Evolutionary conservation across 495 filamentous ascomycete genomes (phyloP).

Genomic region (Haplographium delicatum): DNA sequence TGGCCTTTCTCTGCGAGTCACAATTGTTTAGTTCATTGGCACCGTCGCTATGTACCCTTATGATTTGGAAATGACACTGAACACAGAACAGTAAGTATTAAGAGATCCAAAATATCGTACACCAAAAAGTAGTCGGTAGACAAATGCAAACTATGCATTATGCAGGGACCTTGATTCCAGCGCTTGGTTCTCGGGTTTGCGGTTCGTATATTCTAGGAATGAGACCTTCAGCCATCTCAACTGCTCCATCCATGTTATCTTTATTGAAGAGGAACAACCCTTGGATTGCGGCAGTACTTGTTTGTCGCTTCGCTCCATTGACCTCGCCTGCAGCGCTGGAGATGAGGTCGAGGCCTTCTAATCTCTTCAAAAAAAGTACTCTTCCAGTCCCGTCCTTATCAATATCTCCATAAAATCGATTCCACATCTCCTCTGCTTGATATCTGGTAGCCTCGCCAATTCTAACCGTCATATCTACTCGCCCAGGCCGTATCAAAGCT

Average conservation of each 20-base stretch:
- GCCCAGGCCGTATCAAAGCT: constrained; percentile 82
- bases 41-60: too few species aligned
- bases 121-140: too few species aligned
- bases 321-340: constrained; percentile 33
- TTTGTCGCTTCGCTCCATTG: constrained; percentile 43
- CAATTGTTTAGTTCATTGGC: too few species aligned
- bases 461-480: constrained; percentile 88
- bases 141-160: too few species aligned
- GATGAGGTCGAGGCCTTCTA: constrained; percentile 46
- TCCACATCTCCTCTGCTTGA: constrained; percentile 86
- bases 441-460: constrained; percentile 82
- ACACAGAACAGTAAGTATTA: too few species aligned
- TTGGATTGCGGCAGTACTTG: constrained; percentile 86
- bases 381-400: constrained; percentile 56
- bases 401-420: constrained; percentile 86
- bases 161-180: too few species aligned
- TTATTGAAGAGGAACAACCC: constrained; percentile 95
- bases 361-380: constrained; percentile 43
- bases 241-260: constrained; percentile 79
- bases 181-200: constrained; percentile 21
- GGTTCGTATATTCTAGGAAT: constrained; percentile 47
- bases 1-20: too few species aligned
- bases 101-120: too few species aligned
- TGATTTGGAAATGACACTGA: too few species aligned
- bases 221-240: constrained; percentile 68